These are phyloP conservation scores for Crotalaria pallida DNA, from an alignment of 306 rosid species.

Conservation along the genomic window DNA sequence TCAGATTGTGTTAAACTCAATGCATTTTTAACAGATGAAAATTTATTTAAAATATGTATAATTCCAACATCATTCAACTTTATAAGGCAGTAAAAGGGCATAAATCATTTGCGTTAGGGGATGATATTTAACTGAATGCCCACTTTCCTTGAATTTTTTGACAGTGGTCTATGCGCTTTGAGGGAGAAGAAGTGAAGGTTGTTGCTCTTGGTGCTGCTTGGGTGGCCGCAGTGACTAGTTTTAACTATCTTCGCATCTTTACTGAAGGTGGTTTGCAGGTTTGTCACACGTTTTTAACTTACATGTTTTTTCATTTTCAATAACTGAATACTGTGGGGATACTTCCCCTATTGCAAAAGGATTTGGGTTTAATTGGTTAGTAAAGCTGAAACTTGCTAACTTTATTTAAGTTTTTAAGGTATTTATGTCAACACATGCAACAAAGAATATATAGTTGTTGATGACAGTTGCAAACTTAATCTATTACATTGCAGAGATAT, in stretches of 20 bases:
- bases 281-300: conserved; percentile 17
- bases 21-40: background rate
- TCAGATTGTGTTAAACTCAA: conserved; percentile 22
- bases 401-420: background rate
- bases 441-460: background rate
- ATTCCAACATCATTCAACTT: background rate
- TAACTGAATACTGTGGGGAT: background rate
- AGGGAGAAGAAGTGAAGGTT: conserved; percentile 88
- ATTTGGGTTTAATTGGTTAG: conserved; percentile 7
- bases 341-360: background rate
- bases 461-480: conserved; percentile 20
- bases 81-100: background rate
- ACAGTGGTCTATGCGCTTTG: conserved; percentile 98
- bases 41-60: background rate
- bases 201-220: conserved; percentile 82
- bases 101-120: background rate
- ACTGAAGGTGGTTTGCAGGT: conserved; percentile 94
- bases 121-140: conserved; percentile 17
- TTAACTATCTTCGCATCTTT: conserved; percentile 86
- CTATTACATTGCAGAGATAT: conserved; percentile 56
- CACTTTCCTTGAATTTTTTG: conserved; percentile 25
- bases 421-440: background rate
- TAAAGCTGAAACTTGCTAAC: background rate
- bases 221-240: conserved; percentile 92
- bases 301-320: background rate